Conservation (phyloP, 176 grass and related monocot species). For the Paspalum vaginatum region DNA sequence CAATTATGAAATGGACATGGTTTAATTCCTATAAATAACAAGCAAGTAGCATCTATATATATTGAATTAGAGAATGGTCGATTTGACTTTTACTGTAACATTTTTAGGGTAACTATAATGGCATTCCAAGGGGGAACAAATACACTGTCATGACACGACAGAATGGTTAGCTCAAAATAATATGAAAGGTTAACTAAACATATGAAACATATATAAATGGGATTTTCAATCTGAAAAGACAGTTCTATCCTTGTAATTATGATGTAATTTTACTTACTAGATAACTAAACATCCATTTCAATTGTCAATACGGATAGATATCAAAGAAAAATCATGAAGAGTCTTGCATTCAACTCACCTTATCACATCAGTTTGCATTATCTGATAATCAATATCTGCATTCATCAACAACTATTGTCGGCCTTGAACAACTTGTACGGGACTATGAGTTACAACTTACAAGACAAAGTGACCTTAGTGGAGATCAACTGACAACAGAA, state of each 20-base stretch:
- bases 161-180: conserved; percentile 26
- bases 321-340: conserved; percentile 20
- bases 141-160: conserved; percentile 5
- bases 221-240: conserved; percentile 25
- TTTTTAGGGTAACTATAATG: neutral
- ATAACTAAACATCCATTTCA: conserved; percentile 11
- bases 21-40: conserved; percentile 2
- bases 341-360: conserved; percentile 13
- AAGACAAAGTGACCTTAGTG: neutral
- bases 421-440: conserved; percentile 20
- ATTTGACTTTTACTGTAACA: neutral
- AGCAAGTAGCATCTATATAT: neutral
- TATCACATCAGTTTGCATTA: conserved; percentile 14
- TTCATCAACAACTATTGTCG: neutral
- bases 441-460: neutral
- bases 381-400: conserved; percentile 19
- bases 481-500: conserved; percentile 19
- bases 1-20: conserved; percentile 25
- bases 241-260: conserved; percentile 11
- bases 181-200: conserved; percentile 11
- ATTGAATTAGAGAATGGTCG: neutral
- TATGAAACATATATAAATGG: conserved; percentile 12
- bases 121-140: conserved; percentile 12
- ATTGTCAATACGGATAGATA: conserved; percentile 12
- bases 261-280: neutral